Evolutionary conservation across 2,329 filamentous ascomycete species (phyloP), one percentile per base, ranked within the genome.

Genomic region (Beauveria brongniartii): DNA sequence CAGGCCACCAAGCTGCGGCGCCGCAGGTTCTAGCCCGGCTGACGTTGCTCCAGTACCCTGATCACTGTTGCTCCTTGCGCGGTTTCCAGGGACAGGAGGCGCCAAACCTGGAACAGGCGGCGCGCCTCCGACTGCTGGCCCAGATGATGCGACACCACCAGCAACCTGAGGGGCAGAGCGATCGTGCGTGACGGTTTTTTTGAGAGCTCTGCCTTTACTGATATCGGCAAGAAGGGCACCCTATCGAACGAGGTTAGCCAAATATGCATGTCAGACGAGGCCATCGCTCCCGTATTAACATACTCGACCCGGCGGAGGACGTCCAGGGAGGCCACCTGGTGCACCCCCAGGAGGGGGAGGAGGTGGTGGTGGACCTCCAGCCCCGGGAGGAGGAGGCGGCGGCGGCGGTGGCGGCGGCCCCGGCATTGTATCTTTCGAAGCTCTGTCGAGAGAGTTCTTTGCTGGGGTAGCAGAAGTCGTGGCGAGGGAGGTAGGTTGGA

Each of bases 151-250:
- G 16, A 70, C 65, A 8, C 64, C 61, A 18, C 68, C 72, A 61
- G 6, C 65, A 61, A 97, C 73, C 55, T 82, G 68, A 0, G 93
- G 93, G 8, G 91, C 91, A 24, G 92, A 97, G 73, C 93, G 87
- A 74, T 97, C 93, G 75, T 97, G 97, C 67, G 92, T 90, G 61
- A 91, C 87, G 37, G 91, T 81, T 74, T 96, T 97, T 75, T 89
- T 96, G 62, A 97, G 80, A 63, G 79, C 78, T 66, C 77, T 81
- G 65, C 93, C 94, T 74, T 95, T 96, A 66, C 80, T 78, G 67
- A 99, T 99, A 74, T 97, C 93, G 69, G 85, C 82, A 50, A 97
- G 83, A 41, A 99, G 81, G 59, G 93, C 92, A 68, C 88, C 88
- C 93, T 97, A 52, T 68, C 50, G 26, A 62, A 64, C 59, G 34